Conservation (phyloP, 129 eudicot genomes). For the Dittrichia graveolens region DNA sequence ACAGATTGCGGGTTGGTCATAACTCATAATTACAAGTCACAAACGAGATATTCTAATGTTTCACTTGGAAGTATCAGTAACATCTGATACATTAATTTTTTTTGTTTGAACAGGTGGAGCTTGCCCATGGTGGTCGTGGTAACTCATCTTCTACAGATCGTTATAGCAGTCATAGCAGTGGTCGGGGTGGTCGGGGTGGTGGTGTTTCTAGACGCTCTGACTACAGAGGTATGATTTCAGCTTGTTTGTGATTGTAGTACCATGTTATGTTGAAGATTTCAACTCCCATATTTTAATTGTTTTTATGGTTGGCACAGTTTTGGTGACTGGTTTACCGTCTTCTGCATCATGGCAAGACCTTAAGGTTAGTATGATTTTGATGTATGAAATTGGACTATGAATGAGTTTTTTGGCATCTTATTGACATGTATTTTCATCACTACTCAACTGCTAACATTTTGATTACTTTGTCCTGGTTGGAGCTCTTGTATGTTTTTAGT, state of each 20-base stretch:
- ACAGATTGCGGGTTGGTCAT: conserved; percentile 71
- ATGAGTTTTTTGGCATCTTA: not conserved
- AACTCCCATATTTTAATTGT: not conserved
- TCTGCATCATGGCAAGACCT: conserved; percentile 98
- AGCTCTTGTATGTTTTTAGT: not conserved
- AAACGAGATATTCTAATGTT: conserved; percentile 5
- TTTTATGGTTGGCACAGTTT: conserved; percentile 39
- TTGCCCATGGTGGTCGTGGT: conserved; percentile 92
- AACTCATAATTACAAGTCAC: conserved; percentile 29
- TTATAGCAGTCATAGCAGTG: conserved; percentile 45
- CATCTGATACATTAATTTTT: not conserved
- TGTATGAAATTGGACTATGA: not conserved
- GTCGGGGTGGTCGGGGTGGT: conserved; percentile 59
- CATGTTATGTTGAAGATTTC: not conserved
- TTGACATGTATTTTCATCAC: not conserved
- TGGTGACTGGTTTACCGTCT: conserved; percentile 74
- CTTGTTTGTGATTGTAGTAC: not conserved
- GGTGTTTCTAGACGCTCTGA: conserved; percentile 90
- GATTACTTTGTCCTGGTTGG: not conserved
- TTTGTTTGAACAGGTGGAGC: conserved; percentile 63
- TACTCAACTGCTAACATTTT: not conserved
- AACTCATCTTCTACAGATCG: conserved; percentile 68
- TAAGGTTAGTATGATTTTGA: conserved; percentile 46
- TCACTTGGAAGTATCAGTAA: conserved; percentile 1
- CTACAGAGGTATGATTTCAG: conserved; percentile 57